These are phyloP conservation scores for Leccinum pellstonianum DNA, from an alignment of 768 basidiomycete species.

Conservation along the genomic window DNA sequence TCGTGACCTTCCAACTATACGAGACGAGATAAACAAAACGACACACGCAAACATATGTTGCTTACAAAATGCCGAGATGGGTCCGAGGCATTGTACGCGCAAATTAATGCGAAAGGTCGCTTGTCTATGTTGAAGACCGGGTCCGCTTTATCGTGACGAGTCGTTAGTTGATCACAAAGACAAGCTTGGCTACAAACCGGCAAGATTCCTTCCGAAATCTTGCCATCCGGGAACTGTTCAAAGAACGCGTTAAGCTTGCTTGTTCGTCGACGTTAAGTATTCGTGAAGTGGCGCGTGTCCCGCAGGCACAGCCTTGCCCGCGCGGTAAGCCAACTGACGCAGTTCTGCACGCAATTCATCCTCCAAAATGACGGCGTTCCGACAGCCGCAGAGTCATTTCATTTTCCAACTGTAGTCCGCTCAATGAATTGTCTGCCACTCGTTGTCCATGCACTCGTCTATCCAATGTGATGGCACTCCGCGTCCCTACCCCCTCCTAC, in stretches of 20 bases:
- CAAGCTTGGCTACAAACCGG: slow-evolving; percentile 50
- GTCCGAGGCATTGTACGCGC: slow-evolving; percentile 85
- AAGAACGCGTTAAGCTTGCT: slow-evolving; percentile 75
- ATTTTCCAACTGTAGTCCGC: too few species aligned
- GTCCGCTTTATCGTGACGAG: slow-evolving; percentile 42
- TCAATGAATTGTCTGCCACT: too few species aligned
- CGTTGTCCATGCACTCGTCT: too few species aligned
- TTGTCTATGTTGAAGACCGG: slow-evolving; percentile 91
- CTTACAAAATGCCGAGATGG: slow-evolving; percentile 79
- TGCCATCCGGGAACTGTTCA: slow-evolving; percentile 76
- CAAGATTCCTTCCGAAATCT: slow-evolving; percentile 83
- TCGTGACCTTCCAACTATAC: slow-evolving; percentile 82
- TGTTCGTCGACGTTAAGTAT: slow-evolving; percentile 68
- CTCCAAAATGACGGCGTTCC: too few species aligned
- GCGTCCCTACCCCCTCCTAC: too few species aligned
- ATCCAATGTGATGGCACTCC: too few species aligned
- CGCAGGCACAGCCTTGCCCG: too few species aligned
- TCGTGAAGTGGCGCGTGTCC: slow-evolving; percentile 46
- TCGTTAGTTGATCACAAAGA: slow-evolving; percentile 2
- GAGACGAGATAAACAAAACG: slow-evolving; percentile 8
- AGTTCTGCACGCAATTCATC: too few species aligned
- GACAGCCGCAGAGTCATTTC: too few species aligned
- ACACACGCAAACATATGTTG: background rate
- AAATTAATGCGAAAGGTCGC: slow-evolving; percentile 77
- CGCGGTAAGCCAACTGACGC: too few species aligned